These are phyloP conservation scores for Sporisorium scitamineum DNA, from an alignment of 1,284 basidiomycete genomes.

Conservation along the genomic window DNA sequence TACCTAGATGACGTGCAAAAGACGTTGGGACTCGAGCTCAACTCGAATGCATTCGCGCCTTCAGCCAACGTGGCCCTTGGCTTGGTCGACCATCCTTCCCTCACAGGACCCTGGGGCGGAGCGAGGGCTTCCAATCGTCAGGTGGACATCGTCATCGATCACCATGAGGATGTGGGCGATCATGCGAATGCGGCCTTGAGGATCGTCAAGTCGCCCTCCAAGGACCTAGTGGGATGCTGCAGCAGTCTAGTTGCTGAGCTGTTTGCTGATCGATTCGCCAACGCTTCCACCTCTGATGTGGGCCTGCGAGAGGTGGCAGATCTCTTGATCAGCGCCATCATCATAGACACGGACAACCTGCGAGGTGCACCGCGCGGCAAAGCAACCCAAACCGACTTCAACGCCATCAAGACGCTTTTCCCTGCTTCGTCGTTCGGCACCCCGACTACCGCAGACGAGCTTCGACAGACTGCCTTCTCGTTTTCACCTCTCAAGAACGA, in stretches of 20 bases:
- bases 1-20: slow-evolving; percentile 52
- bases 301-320: slow-evolving; percentile 54
- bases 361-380: slow-evolving; percentile 51
- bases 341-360: slow-evolving; percentile 66
- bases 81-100: slow-evolving; percentile 53
- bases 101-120: slow-evolving; percentile 51
- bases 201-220: slow-evolving; percentile 53
- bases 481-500: slow-evolving; percentile 30
- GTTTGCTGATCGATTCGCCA: slow-evolving; percentile 33
- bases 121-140: slow-evolving; percentile 49
- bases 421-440: slow-evolving; percentile 51
- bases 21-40: slow-evolving; percentile 25
- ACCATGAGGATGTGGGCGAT: slow-evolving; percentile 86
- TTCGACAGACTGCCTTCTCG: slow-evolving; percentile 24
- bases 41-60: slow-evolving; percentile 32
- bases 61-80: slow-evolving; percentile 42
- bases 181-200: slow-evolving; percentile 71
- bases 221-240: slow-evolving; percentile 56
- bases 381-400: slow-evolving; percentile 51
- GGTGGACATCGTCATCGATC: slow-evolving; percentile 88
- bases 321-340: slow-evolving; percentile 70
- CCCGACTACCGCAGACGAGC: slow-evolving; percentile 20
- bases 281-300: slow-evolving; percentile 15
- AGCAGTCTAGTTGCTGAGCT: slow-evolving; percentile 53
- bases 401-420: slow-evolving; percentile 49